A percentile compares a stretch with the other conserved stretches of the same genome.
phyloP scores from a whole-genome alignment of 306 rosid species.

The Rosa rugosa region DNA sequence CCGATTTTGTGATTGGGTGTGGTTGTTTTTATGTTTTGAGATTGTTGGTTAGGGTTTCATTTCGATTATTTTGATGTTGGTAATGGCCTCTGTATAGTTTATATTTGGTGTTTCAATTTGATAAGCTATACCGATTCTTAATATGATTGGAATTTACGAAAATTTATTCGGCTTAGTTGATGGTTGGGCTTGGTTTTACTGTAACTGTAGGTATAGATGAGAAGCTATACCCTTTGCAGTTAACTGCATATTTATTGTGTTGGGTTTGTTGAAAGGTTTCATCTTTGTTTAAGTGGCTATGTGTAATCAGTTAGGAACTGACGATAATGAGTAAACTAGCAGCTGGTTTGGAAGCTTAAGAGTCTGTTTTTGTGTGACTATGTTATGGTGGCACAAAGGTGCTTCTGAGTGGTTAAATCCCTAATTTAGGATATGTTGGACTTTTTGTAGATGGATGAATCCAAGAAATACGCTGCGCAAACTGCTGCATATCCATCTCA shows the following conservation, averaged over 20 bases:
- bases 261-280: neutral
- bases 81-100: neutral
- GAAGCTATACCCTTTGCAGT: too few relatives aligned
- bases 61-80: neutral
- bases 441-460: constrained; percentile 78
- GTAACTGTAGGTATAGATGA: neutral
- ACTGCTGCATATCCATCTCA: constrained; percentile 60
- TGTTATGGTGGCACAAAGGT: neutral
- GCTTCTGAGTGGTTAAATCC: neutral
- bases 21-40: neutral
- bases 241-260: constrained; percentile 8
- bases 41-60: neutral
- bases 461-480: constrained; percentile 68
- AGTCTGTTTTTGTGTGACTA: neutral
- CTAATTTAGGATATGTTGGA: neutral
- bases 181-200: neutral
- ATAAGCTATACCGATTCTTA: neutral
- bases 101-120: neutral
- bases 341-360: neutral
- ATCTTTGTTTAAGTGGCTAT: neutral
- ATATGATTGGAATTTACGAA: neutral
- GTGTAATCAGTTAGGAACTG: neutral
- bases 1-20: neutral
- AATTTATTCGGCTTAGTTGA: neutral
- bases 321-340: neutral